Evolutionary conservation across 192 early-diverging fungal genomes (phyloP).

Genomic region (Rhizophlyctis rosea): DNA sequence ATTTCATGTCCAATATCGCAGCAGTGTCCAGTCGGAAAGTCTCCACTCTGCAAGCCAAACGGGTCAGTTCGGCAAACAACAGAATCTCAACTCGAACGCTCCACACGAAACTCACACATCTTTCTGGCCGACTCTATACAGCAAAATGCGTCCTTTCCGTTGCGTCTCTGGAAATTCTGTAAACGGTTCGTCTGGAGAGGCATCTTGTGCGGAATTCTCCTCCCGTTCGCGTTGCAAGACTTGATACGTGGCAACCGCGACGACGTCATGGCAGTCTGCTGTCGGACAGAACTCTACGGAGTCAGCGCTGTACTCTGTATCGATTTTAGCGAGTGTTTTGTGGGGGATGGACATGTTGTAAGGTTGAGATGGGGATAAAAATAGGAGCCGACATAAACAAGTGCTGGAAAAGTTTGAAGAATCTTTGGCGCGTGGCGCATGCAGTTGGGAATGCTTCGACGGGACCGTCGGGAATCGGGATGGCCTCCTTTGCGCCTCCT

Average conservation of each 20-base stretch:
- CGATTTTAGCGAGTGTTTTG: constrained; percentile 30
- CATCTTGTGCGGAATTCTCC: neutral
- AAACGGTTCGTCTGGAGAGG: constrained; percentile 12
- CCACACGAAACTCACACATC: no score
- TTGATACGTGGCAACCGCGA: constrained; percentile 54
- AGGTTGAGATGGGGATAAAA: neutral
- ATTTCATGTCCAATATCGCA: constrained; percentile 54
- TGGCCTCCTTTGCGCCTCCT: no score
- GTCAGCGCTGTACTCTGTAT: constrained; percentile 53
- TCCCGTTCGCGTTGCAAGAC: constrained; percentile 26
- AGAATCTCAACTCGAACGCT: no score
- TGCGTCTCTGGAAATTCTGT: constrained; percentile 45
- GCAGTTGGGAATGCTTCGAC: no score
- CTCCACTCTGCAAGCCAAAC: no score
- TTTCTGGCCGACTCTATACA: constrained; percentile 57
- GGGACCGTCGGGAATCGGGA: no score
- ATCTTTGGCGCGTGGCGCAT: no score
- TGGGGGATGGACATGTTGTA: neutral
- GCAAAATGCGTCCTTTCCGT: constrained; percentile 63
- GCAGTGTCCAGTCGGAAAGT: constrained; percentile 52
- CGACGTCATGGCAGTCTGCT: constrained; percentile 7
- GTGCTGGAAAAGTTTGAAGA: no score
- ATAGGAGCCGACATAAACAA: no score
- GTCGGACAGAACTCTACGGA: constrained; percentile 52
- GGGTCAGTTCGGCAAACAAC: no score